Percentiles rank a stretch among this genome's conserved stretches.
Evolutionary conservation across 805 yeast species (phyloP).

Genomic region (Brettanomyces anomalus): DNA sequence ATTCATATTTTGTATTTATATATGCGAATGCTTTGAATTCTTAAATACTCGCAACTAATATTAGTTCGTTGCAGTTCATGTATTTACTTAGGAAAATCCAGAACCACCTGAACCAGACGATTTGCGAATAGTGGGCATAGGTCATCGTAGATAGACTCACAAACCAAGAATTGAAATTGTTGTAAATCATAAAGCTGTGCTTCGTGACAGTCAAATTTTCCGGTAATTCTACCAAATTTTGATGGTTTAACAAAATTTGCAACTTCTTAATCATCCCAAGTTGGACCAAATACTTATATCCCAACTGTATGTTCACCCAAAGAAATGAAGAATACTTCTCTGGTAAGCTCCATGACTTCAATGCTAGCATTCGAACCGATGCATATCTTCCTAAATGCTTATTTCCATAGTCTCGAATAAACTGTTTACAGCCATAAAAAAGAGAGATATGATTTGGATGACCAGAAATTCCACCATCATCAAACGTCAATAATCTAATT

Average conservation of each 20-base stretch:
- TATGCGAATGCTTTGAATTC: not conserved
- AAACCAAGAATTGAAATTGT: constrained; percentile 31
- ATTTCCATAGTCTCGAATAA: constrained; percentile 11
- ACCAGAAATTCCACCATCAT: constrained; percentile 68
- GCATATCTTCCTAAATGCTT: not conserved
- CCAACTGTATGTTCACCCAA: constrained; percentile 28
- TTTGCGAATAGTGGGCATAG: constrained; percentile 76
- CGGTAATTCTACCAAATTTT: not conserved
- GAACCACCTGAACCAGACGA: constrained; percentile 91
- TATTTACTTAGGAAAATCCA: constrained; percentile 78
- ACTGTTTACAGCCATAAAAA: constrained; percentile 38
- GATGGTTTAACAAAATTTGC: not conserved
- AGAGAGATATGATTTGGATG: constrained; percentile 83
- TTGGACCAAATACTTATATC: constrained; percentile 17
- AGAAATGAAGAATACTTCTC: constrained; percentile 43
- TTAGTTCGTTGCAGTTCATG: constrained; percentile 64
- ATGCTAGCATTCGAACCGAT: constrained; percentile 8
- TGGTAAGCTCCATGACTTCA: constrained; percentile 25
- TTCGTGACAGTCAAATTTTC: not conserved
- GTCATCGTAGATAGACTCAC: constrained; percentile 62
- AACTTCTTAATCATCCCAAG: not conserved
- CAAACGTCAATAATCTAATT: constrained; percentile 64
- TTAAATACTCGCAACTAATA: constrained; percentile 15
- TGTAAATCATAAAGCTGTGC: constrained; percentile 29
- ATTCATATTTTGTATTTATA: not conserved